Percentiles rank a stretch among this genome's conserved stretches.
These are phyloP conservation scores for Solanum okadae DNA, from an alignment of 257 asterid genomes.

Conservation along the genomic window DNA sequence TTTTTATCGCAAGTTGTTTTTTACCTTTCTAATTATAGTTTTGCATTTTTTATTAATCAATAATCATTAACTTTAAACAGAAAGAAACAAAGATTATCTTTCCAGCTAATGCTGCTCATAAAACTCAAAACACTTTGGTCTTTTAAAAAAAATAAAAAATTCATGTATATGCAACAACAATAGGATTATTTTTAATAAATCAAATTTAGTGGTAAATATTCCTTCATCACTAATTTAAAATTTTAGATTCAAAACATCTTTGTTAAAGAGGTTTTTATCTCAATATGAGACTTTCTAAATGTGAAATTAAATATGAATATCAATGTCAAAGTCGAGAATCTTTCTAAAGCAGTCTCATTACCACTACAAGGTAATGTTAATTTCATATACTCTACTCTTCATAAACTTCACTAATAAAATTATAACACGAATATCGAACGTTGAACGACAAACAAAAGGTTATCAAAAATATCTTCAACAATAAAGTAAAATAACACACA, in stretches of 20 bases:
- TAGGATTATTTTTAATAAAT: not conserved
- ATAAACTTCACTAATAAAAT: too few relatives aligned
- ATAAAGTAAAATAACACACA: not conserved
- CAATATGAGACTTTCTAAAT: too few relatives aligned
- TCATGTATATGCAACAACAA: not conserved
- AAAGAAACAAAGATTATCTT: not conserved
- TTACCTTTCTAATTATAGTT: not conserved
- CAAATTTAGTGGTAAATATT: too few relatives aligned
- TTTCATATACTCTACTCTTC: not conserved
- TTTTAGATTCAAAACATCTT: not conserved
- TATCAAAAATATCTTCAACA: not conserved
- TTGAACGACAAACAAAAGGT: fast-evolving
- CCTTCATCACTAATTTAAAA: not conserved
- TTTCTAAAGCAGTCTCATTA: too few relatives aligned
- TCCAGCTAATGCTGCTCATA: not conserved
- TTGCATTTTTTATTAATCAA: not conserved
- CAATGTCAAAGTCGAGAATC: too few relatives aligned
- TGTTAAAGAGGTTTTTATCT: not conserved
- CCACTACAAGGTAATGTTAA: not conserved
- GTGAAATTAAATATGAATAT: too few relatives aligned
- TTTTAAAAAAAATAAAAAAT: not conserved
- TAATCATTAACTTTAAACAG: not conserved
- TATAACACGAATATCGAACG: too few relatives aligned
- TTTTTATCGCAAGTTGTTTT: not conserved
- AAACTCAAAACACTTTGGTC: not conserved